Evolutionary conservation across 371 early-diverging fungal species (phyloP).

Genomic region (Syncephalastrum monosporum): DNA sequence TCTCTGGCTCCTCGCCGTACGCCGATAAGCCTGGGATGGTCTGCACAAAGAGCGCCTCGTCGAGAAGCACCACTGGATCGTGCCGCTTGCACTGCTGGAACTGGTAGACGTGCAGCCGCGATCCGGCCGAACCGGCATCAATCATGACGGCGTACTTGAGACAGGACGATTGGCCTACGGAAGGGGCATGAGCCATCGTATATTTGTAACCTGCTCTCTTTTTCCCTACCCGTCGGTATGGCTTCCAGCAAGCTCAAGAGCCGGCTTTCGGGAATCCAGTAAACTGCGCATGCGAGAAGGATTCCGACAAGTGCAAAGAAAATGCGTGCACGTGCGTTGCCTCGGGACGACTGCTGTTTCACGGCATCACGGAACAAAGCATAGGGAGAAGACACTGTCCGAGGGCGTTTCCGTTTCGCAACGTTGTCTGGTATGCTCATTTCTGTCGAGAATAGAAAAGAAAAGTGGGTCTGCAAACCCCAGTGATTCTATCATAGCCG

Average conservation of each 20-base stretch:
- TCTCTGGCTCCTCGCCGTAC: slow-evolving; percentile 65
- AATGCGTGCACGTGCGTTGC: slow-evolving; percentile 2
- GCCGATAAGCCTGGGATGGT: slow-evolving; percentile 86
- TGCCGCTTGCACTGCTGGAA: slow-evolving; percentile 28
- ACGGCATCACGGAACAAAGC: slow-evolving; percentile 1
- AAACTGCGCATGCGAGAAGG: slow-evolving; percentile 10
- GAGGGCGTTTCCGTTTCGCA: too few species aligned
- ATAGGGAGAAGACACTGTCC: background rate
- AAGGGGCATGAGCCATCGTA: background rate
- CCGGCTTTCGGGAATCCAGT: slow-evolving; percentile 5
- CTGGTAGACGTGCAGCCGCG: slow-evolving; percentile 94
- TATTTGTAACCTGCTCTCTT: background rate
- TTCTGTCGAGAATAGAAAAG: too few species aligned
- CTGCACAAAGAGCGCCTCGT: slow-evolving; percentile 85
- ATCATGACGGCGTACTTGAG: slow-evolving; percentile 74
- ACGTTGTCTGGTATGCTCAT: too few species aligned
- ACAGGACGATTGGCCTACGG: slow-evolving; percentile 12
- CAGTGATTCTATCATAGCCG: too few species aligned
- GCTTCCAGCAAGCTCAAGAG: slow-evolving; percentile 1
- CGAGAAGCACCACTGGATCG: slow-evolving; percentile 28
- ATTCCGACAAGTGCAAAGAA: slow-evolving; percentile 11
- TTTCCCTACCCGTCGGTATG: background rate
- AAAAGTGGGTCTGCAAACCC: too few species aligned
- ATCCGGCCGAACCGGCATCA: slow-evolving; percentile 97
- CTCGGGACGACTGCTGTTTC: background rate